Evolutionary conservation across 2,329 filamentous ascomycete genomes (phyloP).

Genomic region (Trichoderma brevicompactum): DNA sequence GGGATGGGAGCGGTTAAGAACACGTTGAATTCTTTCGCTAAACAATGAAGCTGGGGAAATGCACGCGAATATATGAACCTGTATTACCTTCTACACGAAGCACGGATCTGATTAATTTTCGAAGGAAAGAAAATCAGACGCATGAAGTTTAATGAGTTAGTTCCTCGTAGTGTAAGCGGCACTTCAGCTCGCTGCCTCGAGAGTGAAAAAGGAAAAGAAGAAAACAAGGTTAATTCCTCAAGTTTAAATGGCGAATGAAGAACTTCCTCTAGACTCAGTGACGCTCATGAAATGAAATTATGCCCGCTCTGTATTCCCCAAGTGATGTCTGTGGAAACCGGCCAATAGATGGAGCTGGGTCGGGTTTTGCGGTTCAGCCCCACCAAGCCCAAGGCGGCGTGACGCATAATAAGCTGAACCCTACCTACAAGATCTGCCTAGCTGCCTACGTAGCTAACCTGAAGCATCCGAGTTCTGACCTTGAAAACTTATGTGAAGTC

Average conservation of each 20-base stretch:
- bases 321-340: background rate
- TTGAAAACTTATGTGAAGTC: too few species aligned
- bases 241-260: background rate
- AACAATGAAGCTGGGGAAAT: conserved; percentile 12
- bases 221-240: background rate
- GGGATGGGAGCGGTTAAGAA: conserved; percentile 14
- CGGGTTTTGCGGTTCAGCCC: conserved; percentile 16
- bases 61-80: conserved; percentile 20
- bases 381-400: conserved; percentile 25
- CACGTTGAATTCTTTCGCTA: conserved; percentile 23
- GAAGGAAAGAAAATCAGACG: background rate
- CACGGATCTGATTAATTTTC: background rate
- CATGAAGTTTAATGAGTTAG: conserved; percentile 15
- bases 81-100: conserved; percentile 7
- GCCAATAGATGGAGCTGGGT: background rate
- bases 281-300: too few species aligned
- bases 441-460: conserved; percentile 5
- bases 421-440: background rate
- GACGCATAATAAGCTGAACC: conserved; percentile 27
- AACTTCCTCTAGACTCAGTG: background rate
- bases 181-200: background rate
- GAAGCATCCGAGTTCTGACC: background rate
- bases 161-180: background rate
- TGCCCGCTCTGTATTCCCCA: too few species aligned
- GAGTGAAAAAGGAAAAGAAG: background rate